Base-by-base conservation (phyloP, 2,329 filamentous ascomycete species). In the Sarocladium brachiariae region DNA sequence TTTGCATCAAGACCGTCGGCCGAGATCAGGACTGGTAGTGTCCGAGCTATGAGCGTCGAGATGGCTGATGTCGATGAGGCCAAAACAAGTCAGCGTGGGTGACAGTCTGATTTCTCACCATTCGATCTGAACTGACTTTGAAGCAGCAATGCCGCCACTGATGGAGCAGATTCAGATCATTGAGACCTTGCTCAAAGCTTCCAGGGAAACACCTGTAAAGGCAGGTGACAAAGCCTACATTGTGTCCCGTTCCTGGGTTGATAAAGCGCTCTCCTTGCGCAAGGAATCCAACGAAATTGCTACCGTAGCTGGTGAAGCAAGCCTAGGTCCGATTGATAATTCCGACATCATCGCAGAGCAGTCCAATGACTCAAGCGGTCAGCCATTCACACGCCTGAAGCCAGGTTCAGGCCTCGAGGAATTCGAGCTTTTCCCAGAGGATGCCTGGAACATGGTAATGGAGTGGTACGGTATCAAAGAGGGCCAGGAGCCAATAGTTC, bases 261-360 rank as follows among this genome's bases (percentile, higher is more conserved):
- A 78, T 51, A 80, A 81, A 53, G 88, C 93, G 2, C 72, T 85
- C 53, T 78, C 86, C 21, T 75, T 87, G 51, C 80, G 79, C 46
- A 74, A 78, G 8, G 77, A 81, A n/a, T 66, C 73, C 14, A 75
- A 73, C 18, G 73, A 76, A 54, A 19, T 3, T 24, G 76, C 79
- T 53, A 86, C 87, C 55, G 70, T 75, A n/a, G 27, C 25, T 2
- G 34, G 39, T 10, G 77, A 84, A 52, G 77, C 81, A 4, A 59
- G 70, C 7, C 77, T 93, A 51, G 90, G 90, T 1, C 87, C 88
- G 0, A 79, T 97, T 27, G 89, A 96, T 71, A 96, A 96, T 63
- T 83, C 86, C 0, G 86, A 91, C 61, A 83, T 96, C 53, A 81
- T 91, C 49, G 72, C 83, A 53, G 76, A 83, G 55, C 73, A 76